Conservation (phyloP, 2,329 filamentous ascomycete species). For the Fusarium foetens region DNA sequence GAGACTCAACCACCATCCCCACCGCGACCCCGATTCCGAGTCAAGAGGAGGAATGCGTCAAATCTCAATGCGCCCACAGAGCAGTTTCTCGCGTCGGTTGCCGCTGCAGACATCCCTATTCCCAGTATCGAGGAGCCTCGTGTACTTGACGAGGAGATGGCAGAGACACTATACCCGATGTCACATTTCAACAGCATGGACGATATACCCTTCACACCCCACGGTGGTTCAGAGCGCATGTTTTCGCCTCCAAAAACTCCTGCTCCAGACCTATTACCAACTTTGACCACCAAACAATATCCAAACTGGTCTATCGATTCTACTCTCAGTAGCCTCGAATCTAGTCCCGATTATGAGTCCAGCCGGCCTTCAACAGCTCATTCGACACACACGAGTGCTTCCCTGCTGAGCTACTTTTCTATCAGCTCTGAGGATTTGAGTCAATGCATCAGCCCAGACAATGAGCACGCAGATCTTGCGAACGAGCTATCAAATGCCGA, state of each 20-base stretch:
- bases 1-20: slow-evolving; percentile 58
- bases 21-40: slow-evolving; percentile 63
- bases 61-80: slow-evolving; percentile 68
- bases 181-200: slow-evolving; percentile 50
- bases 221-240: slow-evolving; percentile 52
- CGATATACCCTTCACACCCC: slow-evolving; percentile 43
- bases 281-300: slow-evolving; percentile 59
- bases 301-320: slow-evolving; percentile 70
- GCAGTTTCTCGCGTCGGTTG: slow-evolving; percentile 74
- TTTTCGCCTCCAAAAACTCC: slow-evolving; percentile 71
- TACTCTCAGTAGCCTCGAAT: slow-evolving; percentile 66
- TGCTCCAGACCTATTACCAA: slow-evolving; percentile 57
- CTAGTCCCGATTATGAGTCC: slow-evolving; percentile 67
- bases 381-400: slow-evolving; percentile 68
- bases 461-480: slow-evolving; percentile 42
- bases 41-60: slow-evolving; percentile 66
- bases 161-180: slow-evolving; percentile 50
- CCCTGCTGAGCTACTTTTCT: slow-evolving; percentile 67
- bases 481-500: slow-evolving; percentile 42
- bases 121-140: slow-evolving; percentile 71
- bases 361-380: slow-evolving; percentile 69
- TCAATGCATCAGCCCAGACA: slow-evolving; percentile 63
- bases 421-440: slow-evolving; percentile 65
- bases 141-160: slow-evolving; percentile 57
- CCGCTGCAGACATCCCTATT: slow-evolving; percentile 71